phyloP scores from a whole-genome alignment of 2,329 filamentous ascomycete genomes.

The Colletotrichum aenigma region DNA sequence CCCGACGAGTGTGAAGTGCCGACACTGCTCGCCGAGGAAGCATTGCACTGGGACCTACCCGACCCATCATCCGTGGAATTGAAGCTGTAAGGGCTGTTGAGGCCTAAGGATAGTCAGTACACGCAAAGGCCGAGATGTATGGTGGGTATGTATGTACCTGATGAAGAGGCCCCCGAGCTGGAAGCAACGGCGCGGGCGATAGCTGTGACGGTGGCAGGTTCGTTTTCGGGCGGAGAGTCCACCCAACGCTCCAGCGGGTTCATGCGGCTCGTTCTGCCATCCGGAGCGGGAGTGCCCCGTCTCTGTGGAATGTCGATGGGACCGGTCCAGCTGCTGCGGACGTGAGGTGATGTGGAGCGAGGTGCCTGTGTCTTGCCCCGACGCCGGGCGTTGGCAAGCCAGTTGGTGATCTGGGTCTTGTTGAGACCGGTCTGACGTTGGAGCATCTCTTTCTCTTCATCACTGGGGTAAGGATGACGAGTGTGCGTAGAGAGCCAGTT shows the following conservation, averaged over 20 bases:
- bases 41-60: slow-evolving; percentile 59
- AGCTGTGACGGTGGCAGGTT: slow-evolving; percentile 62
- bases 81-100: slow-evolving; percentile 61
- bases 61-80: slow-evolving; percentile 67
- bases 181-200: slow-evolving; percentile 63
- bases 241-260: slow-evolving; percentile 64
- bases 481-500: slow-evolving; percentile 83
- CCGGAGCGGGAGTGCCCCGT: slow-evolving; percentile 57
- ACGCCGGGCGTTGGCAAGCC: slow-evolving; percentile 88
- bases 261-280: slow-evolving; percentile 44
- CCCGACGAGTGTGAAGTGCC: slow-evolving; percentile 66
- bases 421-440: slow-evolving; percentile 81
- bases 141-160: not conserved
- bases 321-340: slow-evolving; percentile 61
- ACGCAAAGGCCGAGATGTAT: not conserved
- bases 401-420: slow-evolving; percentile 86
- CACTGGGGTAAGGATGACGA: slow-evolving; percentile 85
- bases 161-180: slow-evolving; percentile 47
- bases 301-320: slow-evolving; percentile 77
- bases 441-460: slow-evolving; percentile 82
- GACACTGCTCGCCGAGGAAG: slow-evolving; percentile 64
- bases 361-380: slow-evolving; percentile 77
- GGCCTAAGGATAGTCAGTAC: slow-evolving; percentile 38
- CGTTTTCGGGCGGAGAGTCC: slow-evolving; percentile 63
- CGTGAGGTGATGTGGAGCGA: slow-evolving; percentile 71